Conservation (phyloP, 495 filamentous ascomycete species). For the Penicillium odoratum region DNA sequence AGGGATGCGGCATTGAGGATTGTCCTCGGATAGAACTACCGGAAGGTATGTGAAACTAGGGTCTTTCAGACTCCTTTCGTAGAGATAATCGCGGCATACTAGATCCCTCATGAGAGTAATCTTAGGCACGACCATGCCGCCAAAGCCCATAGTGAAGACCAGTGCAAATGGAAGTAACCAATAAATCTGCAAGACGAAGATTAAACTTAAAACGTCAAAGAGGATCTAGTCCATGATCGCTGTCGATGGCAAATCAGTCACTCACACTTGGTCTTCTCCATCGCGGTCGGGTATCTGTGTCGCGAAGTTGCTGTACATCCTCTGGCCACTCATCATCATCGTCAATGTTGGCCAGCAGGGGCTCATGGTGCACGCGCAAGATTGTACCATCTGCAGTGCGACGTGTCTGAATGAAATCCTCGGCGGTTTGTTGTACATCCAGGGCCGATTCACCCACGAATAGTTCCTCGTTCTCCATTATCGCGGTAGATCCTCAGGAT, state of each 20-base stretch:
- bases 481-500: not conserved
- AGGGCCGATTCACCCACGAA: slow-evolving; percentile 24
- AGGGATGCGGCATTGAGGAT: slow-evolving; percentile 69
- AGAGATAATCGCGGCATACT: slow-evolving; percentile 76
- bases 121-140: slow-evolving; percentile 75
- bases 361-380: slow-evolving; percentile 18
- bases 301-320: slow-evolving; percentile 4
- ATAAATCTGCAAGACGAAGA: slow-evolving; percentile 58
- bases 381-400: slow-evolving; percentile 8
- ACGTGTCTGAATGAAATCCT: slow-evolving; percentile 4
- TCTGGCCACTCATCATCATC: slow-evolving; percentile 12
- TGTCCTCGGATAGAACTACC: slow-evolving; percentile 63
- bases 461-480: slow-evolving; percentile 32
- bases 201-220: not conserved
- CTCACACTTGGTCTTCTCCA: slow-evolving; percentile 29
- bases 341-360: slow-evolving; percentile 14
- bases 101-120: slow-evolving; percentile 78
- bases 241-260: slow-evolving; percentile 2
- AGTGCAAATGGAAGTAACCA: slow-evolving; percentile 81
- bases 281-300: slow-evolving; percentile 14
- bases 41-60: slow-evolving; percentile 62
- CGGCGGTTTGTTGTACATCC: slow-evolving; percentile 13
- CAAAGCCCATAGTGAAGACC: slow-evolving; percentile 78
- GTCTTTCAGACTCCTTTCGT: slow-evolving; percentile 56
- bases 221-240: not conserved